Base-by-base conservation (phyloP, 306 rosid species). In the Gastrolobium villosum region DNA sequence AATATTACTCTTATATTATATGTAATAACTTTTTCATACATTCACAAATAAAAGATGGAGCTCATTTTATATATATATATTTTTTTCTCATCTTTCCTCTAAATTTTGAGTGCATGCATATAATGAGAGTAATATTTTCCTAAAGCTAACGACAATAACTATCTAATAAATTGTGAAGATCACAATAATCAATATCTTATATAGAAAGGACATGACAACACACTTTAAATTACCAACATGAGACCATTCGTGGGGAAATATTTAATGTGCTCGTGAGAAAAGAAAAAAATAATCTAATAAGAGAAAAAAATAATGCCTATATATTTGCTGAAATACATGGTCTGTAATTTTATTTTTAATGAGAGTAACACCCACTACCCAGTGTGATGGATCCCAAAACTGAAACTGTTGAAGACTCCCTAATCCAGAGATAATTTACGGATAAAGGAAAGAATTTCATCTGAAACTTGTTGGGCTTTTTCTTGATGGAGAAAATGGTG, bases 401-500 rank as follows among this genome's bases (percentile, higher is more conserved):
- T 43, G 54, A 76, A 30, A 45, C 7, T 56, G 56, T 14, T 26
- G 3, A 60, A 28, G 15, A 70, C 15, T 70, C 5, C 54, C 54
- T 79, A 70, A 14, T 70, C 78, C 1, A 39, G 10, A 79, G 78
- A 53, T n/a, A 75, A 85, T 73, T 56, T 86, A 32, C 62, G n/a
- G 56, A 81, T 72, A 71, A 84, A 84, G 54, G 85, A 84, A 66
- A 81, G 80, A 59, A 84, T 84, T 81, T 81, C 88, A 56, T 81
- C 59, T 20, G 88, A 84, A 75, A 81, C 56, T 72, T 77, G 32
- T 52, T 81, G 85, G 4, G 83, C 40, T 11, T 77, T 81, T 76
- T 84, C 88, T 78, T 81, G 88, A 77, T 84, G 82, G 56, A 84
- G 77, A 61, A 35, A 81, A 63, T 84, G 88, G 74, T 84, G 85